Percentiles rank a stretch among this genome's conserved stretches.
These are phyloP conservation scores for Cladosporium sp. DNA, from an alignment of 2,329 filamentous ascomycete genomes.

Conservation along the genomic window DNA sequence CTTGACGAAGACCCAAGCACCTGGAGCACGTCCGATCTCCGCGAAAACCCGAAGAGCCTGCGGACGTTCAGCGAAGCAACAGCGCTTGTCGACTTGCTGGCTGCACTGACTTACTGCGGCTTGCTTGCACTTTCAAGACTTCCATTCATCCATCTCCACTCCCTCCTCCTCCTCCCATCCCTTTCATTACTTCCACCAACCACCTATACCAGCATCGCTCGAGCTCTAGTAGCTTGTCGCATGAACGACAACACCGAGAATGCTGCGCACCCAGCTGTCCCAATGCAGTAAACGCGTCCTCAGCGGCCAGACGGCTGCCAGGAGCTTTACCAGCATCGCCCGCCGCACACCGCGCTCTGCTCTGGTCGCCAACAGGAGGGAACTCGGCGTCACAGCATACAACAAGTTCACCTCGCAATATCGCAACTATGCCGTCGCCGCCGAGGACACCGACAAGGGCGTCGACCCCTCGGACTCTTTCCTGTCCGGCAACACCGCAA, in stretches of 20 bases:
- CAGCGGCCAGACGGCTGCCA: slow-evolving; percentile 47
- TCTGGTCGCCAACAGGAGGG: slow-evolving; percentile 44
- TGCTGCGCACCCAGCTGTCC: slow-evolving; percentile 67
- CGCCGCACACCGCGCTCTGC: slow-evolving; percentile 34
- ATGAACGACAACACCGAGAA: slow-evolving; percentile 39
- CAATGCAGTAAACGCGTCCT: slow-evolving; percentile 62
- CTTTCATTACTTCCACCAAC: neutral
- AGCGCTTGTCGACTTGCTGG: too few relatives aligned
- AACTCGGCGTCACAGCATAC: slow-evolving; percentile 38
- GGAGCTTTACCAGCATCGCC: slow-evolving; percentile 40
- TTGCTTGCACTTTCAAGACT: too few relatives aligned
- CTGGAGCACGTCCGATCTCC: too few relatives aligned
- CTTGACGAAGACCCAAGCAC: too few relatives aligned
- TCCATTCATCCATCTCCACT: neutral
- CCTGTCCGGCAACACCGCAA: slow-evolving; percentile 91
- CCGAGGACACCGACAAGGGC: slow-evolving; percentile 55
- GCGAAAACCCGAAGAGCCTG: too few relatives aligned
- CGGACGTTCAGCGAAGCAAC: too few relatives aligned
- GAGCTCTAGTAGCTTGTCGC: slow-evolving; percentile 5
- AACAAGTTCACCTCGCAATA: slow-evolving; percentile 43
- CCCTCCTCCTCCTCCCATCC: neutral
- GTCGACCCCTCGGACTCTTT: slow-evolving; percentile 92
- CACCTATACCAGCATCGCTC: neutral
- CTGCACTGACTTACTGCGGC: too few relatives aligned
- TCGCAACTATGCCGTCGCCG: slow-evolving; percentile 55